Base-by-base conservation (phyloP, 2,329 filamentous ascomycete genomes). In the Ilyonectria robusta region DNA sequence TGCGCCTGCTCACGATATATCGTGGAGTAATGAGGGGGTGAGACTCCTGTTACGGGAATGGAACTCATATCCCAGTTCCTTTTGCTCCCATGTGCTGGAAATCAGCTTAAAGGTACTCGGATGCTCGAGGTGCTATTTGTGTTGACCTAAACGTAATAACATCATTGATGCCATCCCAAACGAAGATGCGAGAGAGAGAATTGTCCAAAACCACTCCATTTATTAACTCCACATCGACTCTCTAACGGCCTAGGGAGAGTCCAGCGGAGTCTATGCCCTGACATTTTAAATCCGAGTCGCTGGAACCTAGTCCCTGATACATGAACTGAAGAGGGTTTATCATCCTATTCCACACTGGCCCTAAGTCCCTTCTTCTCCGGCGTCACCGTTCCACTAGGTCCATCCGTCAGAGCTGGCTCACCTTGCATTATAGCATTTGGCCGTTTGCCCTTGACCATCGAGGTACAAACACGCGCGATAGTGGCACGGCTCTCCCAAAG, bases 401-500 rank as follows among this genome's bases (percentile, higher is more conserved):
- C 64, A 8, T 59, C 54, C 21, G 54, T 55, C 54, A 66, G 37
- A 1, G 58, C n/a, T 4, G 54, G 33, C 31, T 68, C 55, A 21
- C 62, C 67, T 17, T 67, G 61, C 33, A 63, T 65, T 13, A 71
- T 66, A 1, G 53, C 47, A 37, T 50, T 60, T 54, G 70, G 67
- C 40, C 61, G 61, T 50, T 65, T 72, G 4, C 70, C 64, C 54
- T 61, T 59, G 62, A 69, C 57, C 54, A 67, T 37, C 13, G 63
- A 68, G 1, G 37, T 42, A 17, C 60, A 64, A 17, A 66, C 66
- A 10, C 63, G 58, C 8, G 56, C 40, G 55, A 68, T 68, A 2
- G 92, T 95, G 62, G 85, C 81, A 2, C 94, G 83, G 1, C 94
- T 93, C 78, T 97, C 94, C 80, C 87, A 95, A 2, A 95, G 81